Evolutionary conservation across 495 filamentous ascomycete species (phyloP), one percentile per base, ranked within the genome.

Genomic region (Cetradonia linearis): DNA sequence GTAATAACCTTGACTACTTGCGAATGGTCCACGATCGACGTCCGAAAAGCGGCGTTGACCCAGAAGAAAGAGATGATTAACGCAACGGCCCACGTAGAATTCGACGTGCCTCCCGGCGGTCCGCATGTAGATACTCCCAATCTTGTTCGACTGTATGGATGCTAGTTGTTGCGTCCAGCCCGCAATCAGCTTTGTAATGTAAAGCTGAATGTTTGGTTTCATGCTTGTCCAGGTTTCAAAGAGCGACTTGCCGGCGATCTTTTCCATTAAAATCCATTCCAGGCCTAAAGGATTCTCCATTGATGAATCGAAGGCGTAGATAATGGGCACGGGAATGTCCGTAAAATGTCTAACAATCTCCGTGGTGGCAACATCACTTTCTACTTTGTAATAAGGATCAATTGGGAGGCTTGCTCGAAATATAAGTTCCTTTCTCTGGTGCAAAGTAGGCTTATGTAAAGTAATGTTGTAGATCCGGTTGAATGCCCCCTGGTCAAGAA

Each of bases 181-280:
- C 25, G 73, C 79, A 8, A 76, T 14, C 46, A 30, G 69, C 68
- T 28, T 67, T 65, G 23, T 74, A 67, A 27, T 80, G 58, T 0
- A 58, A 62, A 46, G 69, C 65, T 58, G 81, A 78, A 14, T 63
- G 63, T 3, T 59, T 64, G 59, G 70, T 61, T 6, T 47, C 67
- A 77, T 69, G 2, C 62, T 65, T 1, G 64, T 36, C 78, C 79
- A 83, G 36, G 70, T 60, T n/a, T 73, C 62, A 34, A 65, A 58
- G 1, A 78, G 70, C 0, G 71, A 66, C 6, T 50, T 69, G 3
- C 81, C 81, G 5, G 70, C 58, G 46, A 83, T 64, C 59, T 65
- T 69, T 20, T 74, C 72, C 77, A 83, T 79, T 13, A 85, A 60
- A 1, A 83, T 76, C 82, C 81, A 86, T 71, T 83, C 81, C 61